Percentiles rank a stretch among this genome's conserved stretches.
These are phyloP conservation scores for Pistacia atlantica DNA, from an alignment of 345 rosid species.

Conservation along the genomic window DNA sequence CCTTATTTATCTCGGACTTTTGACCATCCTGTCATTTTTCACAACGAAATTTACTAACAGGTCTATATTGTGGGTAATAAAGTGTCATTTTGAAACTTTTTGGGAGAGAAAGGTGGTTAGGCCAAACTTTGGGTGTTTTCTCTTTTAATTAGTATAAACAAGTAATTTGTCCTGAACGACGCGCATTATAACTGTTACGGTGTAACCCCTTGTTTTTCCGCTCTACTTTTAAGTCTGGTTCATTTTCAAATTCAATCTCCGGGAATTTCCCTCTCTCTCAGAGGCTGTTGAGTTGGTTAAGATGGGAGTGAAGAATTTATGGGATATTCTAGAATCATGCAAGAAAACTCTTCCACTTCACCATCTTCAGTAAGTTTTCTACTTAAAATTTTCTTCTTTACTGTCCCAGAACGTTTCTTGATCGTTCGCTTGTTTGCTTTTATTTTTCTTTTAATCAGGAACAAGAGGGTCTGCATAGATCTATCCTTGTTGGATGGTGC, in stretches of 20 bases:
- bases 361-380: conserved; percentile 62
- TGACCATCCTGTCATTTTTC: too few species aligned
- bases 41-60: too few species aligned
- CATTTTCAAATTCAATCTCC: neutral
- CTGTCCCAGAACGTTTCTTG: neutral
- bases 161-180: neutral
- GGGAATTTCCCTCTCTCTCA: conserved; percentile 7
- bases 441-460: conserved; percentile 38
- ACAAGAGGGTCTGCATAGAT: conserved; percentile 88
- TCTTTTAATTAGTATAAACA: too few species aligned
- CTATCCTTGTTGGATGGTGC: conserved; percentile 98
- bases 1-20: too few species aligned
- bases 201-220: neutral
- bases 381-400: neutral
- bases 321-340: conserved; percentile 92
- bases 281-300: neutral
- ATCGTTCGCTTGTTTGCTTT: neutral
- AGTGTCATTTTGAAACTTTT: too few species aligned
- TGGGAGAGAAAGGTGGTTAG: too few species aligned
- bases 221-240: neutral
- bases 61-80: too few species aligned
- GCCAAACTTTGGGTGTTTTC: too few species aligned
- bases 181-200: neutral
- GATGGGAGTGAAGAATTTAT: conserved; percentile 89
- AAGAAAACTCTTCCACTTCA: conserved; percentile 84